These are phyloP conservation scores for Nakaseomyces nivariensis DNA, from an alignment of 1,139 yeast genomes.

Conservation along the genomic window DNA sequence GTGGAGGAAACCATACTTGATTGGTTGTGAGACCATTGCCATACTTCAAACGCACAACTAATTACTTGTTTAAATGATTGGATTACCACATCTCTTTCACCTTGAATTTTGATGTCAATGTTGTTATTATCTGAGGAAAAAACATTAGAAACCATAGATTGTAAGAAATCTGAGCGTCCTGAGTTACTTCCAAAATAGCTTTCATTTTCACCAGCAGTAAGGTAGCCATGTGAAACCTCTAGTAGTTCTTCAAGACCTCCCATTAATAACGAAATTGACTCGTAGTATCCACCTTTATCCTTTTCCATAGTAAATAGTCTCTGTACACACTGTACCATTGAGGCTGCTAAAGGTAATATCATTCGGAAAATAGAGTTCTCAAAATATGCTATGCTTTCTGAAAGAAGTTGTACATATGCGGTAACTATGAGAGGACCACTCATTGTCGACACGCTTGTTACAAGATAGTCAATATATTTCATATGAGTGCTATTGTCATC, in stretches of 20 bases:
- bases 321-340: constrained; percentile 24
- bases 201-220: constrained; percentile 29
- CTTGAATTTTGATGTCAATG: constrained; percentile 44
- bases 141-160: constrained; percentile 53
- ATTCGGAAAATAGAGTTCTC: constrained; percentile 25
- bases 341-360: constrained; percentile 27
- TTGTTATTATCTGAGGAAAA: constrained; percentile 70
- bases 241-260: constrained; percentile 60
- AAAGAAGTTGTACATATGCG: constrained; percentile 26
- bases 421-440: constrained; percentile 26
- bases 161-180: constrained; percentile 27
- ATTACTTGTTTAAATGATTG: constrained; percentile 57
- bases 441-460: constrained; percentile 25
- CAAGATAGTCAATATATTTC: constrained; percentile 28
- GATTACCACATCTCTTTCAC: constrained; percentile 45
- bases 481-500: constrained; percentile 26
- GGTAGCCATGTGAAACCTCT: constrained; percentile 50
- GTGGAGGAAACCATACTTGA: constrained; percentile 46
- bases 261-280: constrained; percentile 41
- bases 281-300: constrained; percentile 19
- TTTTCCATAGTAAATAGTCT: constrained; percentile 18
- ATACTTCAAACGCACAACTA: constrained; percentile 46
- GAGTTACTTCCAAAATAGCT: constrained; percentile 14
- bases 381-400: constrained; percentile 27
- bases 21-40: constrained; percentile 62